Evolutionary conservation across 23 red algal species (phyloP), one percentile per base, ranked within the genome.

Genomic region (Gracilariopsis chorda): DNA sequence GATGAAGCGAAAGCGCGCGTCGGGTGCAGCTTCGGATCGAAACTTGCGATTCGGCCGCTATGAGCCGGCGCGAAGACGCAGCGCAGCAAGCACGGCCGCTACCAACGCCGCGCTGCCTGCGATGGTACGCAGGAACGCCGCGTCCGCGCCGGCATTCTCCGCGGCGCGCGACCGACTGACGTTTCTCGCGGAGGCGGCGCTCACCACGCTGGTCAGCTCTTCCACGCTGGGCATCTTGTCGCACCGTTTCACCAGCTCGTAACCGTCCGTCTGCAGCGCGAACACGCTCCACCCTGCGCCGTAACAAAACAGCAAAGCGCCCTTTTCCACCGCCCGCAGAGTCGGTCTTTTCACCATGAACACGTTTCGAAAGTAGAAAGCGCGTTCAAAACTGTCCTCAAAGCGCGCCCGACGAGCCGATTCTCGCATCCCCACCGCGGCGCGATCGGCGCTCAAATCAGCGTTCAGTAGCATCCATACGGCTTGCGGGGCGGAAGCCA

Each of bases 291-390:
- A 74, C 47, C 28, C 56, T 16, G n/a, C 47, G 55, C 34, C 78
- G 32, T 37, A 64, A 34, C 29, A 8, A 7, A 60, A 61, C 28
- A 87, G 24, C 63, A 87, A 46, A 34, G 39, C 82, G 36, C 82
- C 82, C 42, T 48, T 53, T 63, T 87, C 82, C 3, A 46, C 63
- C 27, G 82, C 82, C 20, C 36, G 45, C 21, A 87, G 45, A 34
- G 49, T 41, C 4, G 82, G 82, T 19, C 82, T 59, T 24, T 63
- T 59, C 42, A 87, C 64, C 41, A 49, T 34, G 46, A 87, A 87
- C 30, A 64, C 28, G 59, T 71, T 87, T 11, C 82, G 82, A 21
- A 87, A 74, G 63, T 87, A 87, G 46, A 87, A 74, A 12, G 65
- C 82, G 13, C 51, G 42, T 46, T 51, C 61, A 27, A 87, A 87